phyloP scores from a whole-genome alignment of 345 rosid genomes.

The Eucalyptus pauciflora region DNA sequence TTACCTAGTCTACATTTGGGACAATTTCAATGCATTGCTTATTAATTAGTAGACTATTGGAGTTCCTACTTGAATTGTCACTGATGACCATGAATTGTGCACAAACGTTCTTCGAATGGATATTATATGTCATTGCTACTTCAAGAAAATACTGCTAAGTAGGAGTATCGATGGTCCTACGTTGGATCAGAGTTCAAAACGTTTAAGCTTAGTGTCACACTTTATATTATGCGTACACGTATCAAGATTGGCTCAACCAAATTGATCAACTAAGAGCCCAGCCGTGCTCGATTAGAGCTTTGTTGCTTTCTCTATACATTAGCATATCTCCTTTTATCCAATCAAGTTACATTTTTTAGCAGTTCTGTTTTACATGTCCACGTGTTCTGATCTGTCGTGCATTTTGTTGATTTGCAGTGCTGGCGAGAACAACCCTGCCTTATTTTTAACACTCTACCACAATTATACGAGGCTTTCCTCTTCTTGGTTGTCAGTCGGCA shows the following conservation, averaged over 20 bases:
- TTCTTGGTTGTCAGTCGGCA: conserved; percentile 11
- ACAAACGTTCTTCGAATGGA: background rate
- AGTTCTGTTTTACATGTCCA: background rate
- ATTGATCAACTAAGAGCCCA: background rate
- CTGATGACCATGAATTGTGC: background rate
- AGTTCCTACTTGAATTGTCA: background rate
- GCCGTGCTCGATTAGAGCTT: background rate
- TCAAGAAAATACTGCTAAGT: background rate
- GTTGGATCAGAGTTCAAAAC: background rate
- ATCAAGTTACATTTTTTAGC: background rate
- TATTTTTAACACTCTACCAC: conserved; percentile 16
- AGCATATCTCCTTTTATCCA: background rate
- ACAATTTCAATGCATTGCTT: background rate
- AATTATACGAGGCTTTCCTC: conserved; percentile 10
- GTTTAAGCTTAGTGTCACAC: background rate
- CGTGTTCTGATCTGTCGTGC: background rate
- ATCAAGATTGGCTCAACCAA: background rate
- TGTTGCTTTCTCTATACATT: background rate
- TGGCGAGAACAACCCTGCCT: conserved; percentile 2
- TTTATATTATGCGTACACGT: background rate
- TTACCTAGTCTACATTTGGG: background rate
- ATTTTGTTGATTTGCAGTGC: conserved; percentile 1
- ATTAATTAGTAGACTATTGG: background rate
- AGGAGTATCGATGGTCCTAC: background rate
- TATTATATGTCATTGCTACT: background rate